Conservation (phyloP, 306 rosid genomes). For the Pachyrhizus erosus region DNA sequence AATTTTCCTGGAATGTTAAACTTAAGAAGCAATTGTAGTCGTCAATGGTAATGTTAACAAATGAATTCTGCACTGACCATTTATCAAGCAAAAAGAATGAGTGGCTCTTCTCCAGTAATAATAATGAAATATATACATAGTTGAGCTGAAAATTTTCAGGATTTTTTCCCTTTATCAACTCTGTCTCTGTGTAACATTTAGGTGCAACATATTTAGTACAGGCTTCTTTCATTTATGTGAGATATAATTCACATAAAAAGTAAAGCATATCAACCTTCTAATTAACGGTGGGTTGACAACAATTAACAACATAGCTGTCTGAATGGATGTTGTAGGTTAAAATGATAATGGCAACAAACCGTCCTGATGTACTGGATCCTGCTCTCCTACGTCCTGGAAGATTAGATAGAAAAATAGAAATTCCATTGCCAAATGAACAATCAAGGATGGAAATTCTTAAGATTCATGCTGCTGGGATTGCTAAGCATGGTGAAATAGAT, state of each 20-base stretch:
- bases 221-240: too few relatives aligned
- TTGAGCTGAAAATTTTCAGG: background rate
- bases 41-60: background rate
- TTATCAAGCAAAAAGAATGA: slow-evolving; percentile 12
- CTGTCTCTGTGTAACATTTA: too few relatives aligned
- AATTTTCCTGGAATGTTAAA: background rate
- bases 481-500: slow-evolving; percentile 97
- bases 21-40: background rate
- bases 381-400: slow-evolving; percentile 98
- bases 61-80: slow-evolving; percentile 1
- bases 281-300: slow-evolving; percentile 4
- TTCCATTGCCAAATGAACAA: slow-evolving; percentile 96
- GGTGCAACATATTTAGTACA: too few relatives aligned
- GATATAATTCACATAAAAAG: too few relatives aligned
- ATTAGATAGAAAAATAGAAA: slow-evolving; percentile 93
- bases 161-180: background rate
- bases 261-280: too few relatives aligned
- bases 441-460: slow-evolving; percentile 94
- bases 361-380: slow-evolving; percentile 95
- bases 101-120: background rate
- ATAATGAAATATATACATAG: background rate
- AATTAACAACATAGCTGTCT: slow-evolving; percentile 23
- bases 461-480: slow-evolving; percentile 98
- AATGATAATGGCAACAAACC: slow-evolving; percentile 97
- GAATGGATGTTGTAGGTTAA: slow-evolving; percentile 65